Evolutionary conservation across 306 rosid species (phyloP).

Genomic region (Pachyrhizus erosus): DNA sequence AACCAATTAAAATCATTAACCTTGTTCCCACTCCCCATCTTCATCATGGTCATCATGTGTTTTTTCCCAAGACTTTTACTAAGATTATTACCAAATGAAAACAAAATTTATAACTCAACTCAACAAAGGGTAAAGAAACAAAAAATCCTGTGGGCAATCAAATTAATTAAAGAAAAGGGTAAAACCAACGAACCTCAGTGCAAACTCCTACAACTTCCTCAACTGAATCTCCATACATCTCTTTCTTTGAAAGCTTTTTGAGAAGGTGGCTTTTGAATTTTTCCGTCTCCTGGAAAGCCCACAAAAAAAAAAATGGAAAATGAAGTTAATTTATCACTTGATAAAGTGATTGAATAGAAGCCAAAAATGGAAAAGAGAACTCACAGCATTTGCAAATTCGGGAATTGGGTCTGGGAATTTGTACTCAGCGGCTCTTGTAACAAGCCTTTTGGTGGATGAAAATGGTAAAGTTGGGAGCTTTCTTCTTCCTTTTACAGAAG

Average conservation of each 20-base stretch:
- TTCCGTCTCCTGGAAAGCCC: conserved; percentile 65
- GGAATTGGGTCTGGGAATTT: conserved; percentile 98
- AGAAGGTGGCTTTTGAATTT: conserved; percentile 73
- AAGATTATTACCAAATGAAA: neutral
- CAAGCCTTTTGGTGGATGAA: conserved; percentile 36
- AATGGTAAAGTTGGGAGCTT: conserved; percentile 39
- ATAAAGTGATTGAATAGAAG: neutral
- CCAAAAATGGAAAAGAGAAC: conserved; percentile 34
- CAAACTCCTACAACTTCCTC: conserved; percentile 79
- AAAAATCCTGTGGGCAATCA: conserved; percentile 3
- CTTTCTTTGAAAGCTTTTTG: conserved; percentile 74
- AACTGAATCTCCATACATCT: conserved; percentile 66
- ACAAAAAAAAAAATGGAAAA: neutral
- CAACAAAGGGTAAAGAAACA: neutral
- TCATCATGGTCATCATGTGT: neutral
- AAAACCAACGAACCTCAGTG: conserved; percentile 64
- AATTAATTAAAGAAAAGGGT: conserved; percentile 18
- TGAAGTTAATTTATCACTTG: neutral
- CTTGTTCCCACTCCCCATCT: conserved; percentile 12
- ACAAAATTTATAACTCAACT: neutral
- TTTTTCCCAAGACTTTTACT: neutral
- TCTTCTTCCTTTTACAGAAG: conserved; percentile 33
- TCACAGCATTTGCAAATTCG: conserved; percentile 77
- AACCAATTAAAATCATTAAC: conserved; percentile 6
- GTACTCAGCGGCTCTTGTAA: conserved; percentile 69